Evolutionary conservation across 176 grass and related monocot species (phyloP).

Genomic region (Oropetium thomaeum): DNA sequence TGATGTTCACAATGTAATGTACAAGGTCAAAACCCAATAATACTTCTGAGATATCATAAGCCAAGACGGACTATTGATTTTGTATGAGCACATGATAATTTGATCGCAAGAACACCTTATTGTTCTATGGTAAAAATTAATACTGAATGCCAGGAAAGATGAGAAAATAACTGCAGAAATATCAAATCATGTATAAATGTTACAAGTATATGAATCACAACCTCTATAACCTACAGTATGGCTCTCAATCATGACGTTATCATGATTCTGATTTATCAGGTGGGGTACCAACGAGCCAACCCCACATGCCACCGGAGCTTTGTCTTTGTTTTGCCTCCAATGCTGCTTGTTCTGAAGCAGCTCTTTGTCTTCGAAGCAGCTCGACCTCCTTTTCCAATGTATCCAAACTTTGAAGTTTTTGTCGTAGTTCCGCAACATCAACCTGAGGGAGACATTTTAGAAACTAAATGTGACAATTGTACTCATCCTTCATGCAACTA

Average conservation of each 20-base stretch:
- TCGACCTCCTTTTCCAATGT: slow-evolving; percentile 84
- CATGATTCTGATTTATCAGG: slow-evolving; percentile 57
- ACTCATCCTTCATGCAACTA: not conserved
- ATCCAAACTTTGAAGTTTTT: slow-evolving; percentile 82
- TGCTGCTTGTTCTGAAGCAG: slow-evolving; percentile 73
- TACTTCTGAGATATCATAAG: not conserved
- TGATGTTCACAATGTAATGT: not conserved
- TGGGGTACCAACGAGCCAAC: slow-evolving; percentile 84
- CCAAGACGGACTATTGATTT: not conserved
- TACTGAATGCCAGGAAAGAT: not conserved
- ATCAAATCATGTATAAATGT: slow-evolving; percentile 25
- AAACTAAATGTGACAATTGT: not conserved
- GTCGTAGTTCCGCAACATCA: slow-evolving; percentile 90
- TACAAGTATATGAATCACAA: slow-evolving; percentile 38
- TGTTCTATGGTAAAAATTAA: slow-evolving; percentile 39
- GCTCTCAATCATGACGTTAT: not conserved
- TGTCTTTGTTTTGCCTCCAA: slow-evolving; percentile 68
- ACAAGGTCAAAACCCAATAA: not conserved
- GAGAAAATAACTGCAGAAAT: not conserved
- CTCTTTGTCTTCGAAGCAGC: slow-evolving; percentile 77
- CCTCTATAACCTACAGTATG: slow-evolving; percentile 35
- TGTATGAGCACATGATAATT: not conserved
- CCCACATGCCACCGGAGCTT: slow-evolving; percentile 81
- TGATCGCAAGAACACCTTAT: slow-evolving; percentile 12
- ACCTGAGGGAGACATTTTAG: slow-evolving; percentile 43